These are phyloP conservation scores for Suhomyces terraborum DNA, from an alignment of 1,139 yeast genomes.

Conservation along the genomic window DNA sequence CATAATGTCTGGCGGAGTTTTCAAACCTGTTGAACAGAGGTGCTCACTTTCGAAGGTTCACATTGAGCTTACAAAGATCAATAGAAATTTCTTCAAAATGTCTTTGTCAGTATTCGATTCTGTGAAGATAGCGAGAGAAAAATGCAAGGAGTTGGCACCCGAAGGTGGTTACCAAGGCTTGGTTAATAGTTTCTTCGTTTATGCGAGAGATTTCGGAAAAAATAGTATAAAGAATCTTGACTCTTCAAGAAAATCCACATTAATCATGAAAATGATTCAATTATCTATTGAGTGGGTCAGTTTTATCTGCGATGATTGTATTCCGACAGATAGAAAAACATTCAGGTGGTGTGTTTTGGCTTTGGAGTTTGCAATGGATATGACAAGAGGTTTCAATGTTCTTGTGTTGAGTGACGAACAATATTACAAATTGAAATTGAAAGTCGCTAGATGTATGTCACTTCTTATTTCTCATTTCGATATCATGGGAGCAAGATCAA, in stretches of 20 bases:
- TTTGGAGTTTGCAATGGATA: conserved; percentile 92
- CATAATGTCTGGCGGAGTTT: conserved; percentile 42
- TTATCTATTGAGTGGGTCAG: conserved; percentile 89
- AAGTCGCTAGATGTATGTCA: conserved; percentile 95
- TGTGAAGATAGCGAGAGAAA: conserved; percentile 54
- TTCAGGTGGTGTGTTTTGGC: conserved; percentile 97
- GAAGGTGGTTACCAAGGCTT: conserved; percentile 68
- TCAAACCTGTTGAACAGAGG: conserved; percentile 55
- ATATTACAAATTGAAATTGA: conserved; percentile 68
- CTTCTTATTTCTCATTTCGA: conserved; percentile 92
- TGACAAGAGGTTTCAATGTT: conserved; percentile 89
- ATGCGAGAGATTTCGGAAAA: conserved; percentile 82
- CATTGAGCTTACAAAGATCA: conserved; percentile 66
- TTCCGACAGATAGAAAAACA: conserved; percentile 86
- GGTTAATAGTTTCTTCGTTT: conserved; percentile 73
- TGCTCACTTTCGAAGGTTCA: conserved; percentile 78
- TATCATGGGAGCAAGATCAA: conserved; percentile 96
- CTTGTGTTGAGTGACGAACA: conserved; percentile 77
- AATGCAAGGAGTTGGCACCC: conserved; percentile 39
- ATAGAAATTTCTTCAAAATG: conserved; percentile 69
- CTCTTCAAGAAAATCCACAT: conserved; percentile 62
- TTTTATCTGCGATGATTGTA: conserved; percentile 91
- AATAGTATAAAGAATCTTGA: conserved; percentile 69
- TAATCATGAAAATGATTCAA: conserved; percentile 72
- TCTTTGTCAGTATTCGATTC: conserved; percentile 68